These are phyloP conservation scores for Paraphaeosphaeria minitans DNA, from an alignment of 2,329 filamentous ascomycete species.

Conservation along the genomic window DNA sequence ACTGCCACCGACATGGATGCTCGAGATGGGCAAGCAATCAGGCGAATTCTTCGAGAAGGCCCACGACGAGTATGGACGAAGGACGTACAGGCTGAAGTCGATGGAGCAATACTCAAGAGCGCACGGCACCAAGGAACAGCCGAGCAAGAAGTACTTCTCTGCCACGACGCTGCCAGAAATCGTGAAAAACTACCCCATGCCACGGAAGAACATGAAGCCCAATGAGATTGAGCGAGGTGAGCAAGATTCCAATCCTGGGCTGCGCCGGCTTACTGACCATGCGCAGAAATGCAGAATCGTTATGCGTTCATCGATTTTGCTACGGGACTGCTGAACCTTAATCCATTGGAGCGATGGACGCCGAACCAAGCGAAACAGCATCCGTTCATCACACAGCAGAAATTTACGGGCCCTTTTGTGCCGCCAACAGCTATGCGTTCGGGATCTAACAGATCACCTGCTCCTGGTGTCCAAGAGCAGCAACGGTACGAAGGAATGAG, in stretches of 20 bases:
- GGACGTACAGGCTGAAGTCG: constrained; percentile 89
- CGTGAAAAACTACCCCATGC: constrained; percentile 97
- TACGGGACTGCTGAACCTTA: constrained; percentile 88
- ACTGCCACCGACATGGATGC: constrained; percentile 96
- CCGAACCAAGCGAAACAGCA: constrained; percentile 97
- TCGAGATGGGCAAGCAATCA: constrained; percentile 97
- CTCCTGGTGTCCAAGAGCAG: constrained; percentile 92
- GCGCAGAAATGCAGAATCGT: constrained; percentile 94
- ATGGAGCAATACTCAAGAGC: constrained; percentile 98
- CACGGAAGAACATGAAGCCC: constrained; percentile 98
- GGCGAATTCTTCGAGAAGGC: constrained; percentile 96
- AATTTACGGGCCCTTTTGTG: constrained; percentile 94
- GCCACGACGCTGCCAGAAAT: constrained; percentile 94
- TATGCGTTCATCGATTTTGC: constrained; percentile 98
- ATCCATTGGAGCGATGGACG: constrained; percentile 95
- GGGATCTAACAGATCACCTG: constrained; percentile 82
- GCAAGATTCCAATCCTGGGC: constrained; percentile 25
- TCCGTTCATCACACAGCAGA: constrained; percentile 97
- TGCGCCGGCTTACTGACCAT: constrained; percentile 20
- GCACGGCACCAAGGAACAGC: constrained; percentile 95
- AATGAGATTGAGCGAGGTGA: constrained; percentile 93
- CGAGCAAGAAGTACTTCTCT: constrained; percentile 99
- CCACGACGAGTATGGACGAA: constrained; percentile 88
- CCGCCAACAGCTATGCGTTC: constrained; percentile 96
- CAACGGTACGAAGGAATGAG: constrained; percentile 92